A percentile compares a stretch with the other conserved stretches of the same genome.
Evolutionary conservation across 2,329 filamentous ascomycete species (phyloP).

Genomic region (Orbilia quercus): DNA sequence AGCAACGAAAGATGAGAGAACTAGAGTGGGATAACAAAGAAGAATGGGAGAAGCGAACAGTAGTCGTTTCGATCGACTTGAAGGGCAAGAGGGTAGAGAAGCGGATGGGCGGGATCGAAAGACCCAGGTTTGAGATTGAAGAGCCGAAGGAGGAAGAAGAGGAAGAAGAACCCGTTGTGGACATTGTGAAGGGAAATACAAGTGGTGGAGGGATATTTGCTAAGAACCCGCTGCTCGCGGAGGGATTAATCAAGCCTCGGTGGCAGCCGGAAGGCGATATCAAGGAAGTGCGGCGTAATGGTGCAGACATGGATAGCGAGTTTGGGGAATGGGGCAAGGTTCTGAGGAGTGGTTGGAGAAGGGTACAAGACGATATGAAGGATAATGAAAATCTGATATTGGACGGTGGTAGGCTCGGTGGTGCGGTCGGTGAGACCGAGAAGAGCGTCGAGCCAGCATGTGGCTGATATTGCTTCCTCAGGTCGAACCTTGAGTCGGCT

Average conservation of each 20-base stretch:
- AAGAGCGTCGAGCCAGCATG: conserved; percentile 47
- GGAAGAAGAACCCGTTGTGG: conserved; percentile 40
- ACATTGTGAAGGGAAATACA: conserved; percentile 28
- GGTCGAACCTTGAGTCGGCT: too few species aligned
- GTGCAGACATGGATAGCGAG: conserved; percentile 39
- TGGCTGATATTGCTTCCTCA: conserved; percentile 34
- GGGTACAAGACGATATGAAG: conserved; percentile 72
- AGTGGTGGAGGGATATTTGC: conserved; percentile 42
- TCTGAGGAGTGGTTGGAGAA: conserved; percentile 66
- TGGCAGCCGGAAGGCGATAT: conserved; percentile 60
- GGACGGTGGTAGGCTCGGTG: conserved; percentile 69
- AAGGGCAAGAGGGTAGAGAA: conserved; percentile 80
- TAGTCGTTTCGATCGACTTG: conserved; percentile 86
- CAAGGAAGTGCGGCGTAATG: conserved; percentile 4
- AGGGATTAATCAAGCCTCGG: conserved; percentile 43
- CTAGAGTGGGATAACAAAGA: conserved; percentile 86
- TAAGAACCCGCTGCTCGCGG: conserved; percentile 35
- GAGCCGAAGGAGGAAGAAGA: conserved; percentile 62
- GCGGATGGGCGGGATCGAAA: conserved; percentile 72
- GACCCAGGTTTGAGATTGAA: conserved; percentile 76
- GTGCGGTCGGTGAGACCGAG: conserved; percentile 53
- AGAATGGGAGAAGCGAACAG: conserved; percentile 87
- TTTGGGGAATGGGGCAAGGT: conserved; percentile 57
- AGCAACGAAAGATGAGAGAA: conserved; percentile 84
- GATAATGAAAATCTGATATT: conserved; percentile 72